These are phyloP conservation scores for Auxenochlorella protothecoides DNA, from an alignment of 139 green algal genomes.

Conservation along the genomic window DNA sequence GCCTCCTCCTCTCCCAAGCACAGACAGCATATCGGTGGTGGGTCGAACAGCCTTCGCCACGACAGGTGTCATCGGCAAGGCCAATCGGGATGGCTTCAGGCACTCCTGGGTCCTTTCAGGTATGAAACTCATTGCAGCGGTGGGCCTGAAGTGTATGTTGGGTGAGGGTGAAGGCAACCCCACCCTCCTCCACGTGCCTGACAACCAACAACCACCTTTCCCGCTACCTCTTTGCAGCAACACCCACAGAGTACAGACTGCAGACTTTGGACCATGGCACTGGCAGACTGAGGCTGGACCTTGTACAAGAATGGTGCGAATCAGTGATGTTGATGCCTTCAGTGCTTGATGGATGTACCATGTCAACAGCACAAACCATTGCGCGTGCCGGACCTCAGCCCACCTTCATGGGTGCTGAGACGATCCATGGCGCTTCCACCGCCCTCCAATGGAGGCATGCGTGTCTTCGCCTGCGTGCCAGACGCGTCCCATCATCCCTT, in stretches of 20 bases:
- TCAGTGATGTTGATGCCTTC: too few relatives aligned
- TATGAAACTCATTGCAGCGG: not conserved
- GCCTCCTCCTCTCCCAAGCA: not conserved
- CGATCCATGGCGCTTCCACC: too few relatives aligned
- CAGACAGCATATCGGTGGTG: slow-evolving; percentile 30
- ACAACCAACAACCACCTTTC: not conserved
- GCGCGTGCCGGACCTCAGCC: too few relatives aligned
- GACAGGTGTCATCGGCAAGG: slow-evolving; percentile 68
- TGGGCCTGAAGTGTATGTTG: not conserved
- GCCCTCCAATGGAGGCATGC: too few relatives aligned
- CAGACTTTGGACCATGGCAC: slow-evolving; percentile 63
- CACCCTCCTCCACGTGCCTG: not conserved
- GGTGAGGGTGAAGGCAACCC: too few relatives aligned
- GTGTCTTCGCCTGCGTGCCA: too few relatives aligned
- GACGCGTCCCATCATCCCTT: too few relatives aligned
- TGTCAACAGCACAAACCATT: too few relatives aligned
- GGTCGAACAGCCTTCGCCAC: slow-evolving; percentile 62
- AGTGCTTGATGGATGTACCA: too few relatives aligned
- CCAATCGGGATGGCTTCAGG: slow-evolving; percentile 53
- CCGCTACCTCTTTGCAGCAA: not conserved
- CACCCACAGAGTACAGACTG: slow-evolving; percentile 41
- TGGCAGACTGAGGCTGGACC: slow-evolving; percentile 41
- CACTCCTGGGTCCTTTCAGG: slow-evolving; percentile 28
- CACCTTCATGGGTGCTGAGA: too few relatives aligned
- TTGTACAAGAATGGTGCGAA: slow-evolving; percentile 6